Evolutionary conservation across 2,329 filamentous ascomycete genomes (phyloP), one percentile per base, ranked within the genome.

Genomic region (Trichoderma sp.): DNA sequence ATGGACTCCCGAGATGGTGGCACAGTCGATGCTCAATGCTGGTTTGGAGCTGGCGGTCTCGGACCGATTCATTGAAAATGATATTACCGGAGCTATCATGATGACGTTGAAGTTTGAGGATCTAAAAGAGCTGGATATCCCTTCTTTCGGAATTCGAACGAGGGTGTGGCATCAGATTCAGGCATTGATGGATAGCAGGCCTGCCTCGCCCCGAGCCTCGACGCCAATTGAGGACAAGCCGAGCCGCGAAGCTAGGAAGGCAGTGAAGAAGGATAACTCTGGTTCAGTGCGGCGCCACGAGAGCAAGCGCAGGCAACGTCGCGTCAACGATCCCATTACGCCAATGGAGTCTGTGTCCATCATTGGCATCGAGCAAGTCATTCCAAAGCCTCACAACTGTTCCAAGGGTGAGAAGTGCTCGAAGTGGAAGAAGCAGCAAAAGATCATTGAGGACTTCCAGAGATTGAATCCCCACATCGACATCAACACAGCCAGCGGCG

Each of bases 91-190:
- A 16, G 86, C 89, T 5, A 92, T 98, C 68, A 83, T 98, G 24
- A 89, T 97, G 64, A 94, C 95, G n/a, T 83, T 99, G 55, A 94
- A 97, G 77, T 94, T 95, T 74, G 93, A 97, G 72, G 94, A 96
- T 75, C 82, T 96, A 68, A 91, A 91, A 78, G 92, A 96, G 79
- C 85, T 96, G 21, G 90, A 90, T 73, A 95, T 96, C 68, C 85
- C 87, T 70, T 95, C 92, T 1, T 95, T 96, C 76, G 92, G 92
- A 55, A 91, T 94, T 74, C 86, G 92, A 70, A 93, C 91, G 73
- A 89, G 89, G 75, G 83, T 95, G 16, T 96, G 92, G 92, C 89
- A 91, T 74, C 89, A 94, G 77, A 92, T 96, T 70, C 89, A 92
- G 77, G 82, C 85, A 33, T 84, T 96, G 68, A 86, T 89, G 74